Percentiles rank a stretch among this genome's conserved stretches.
Evolutionary conservation across 2,329 filamentous ascomycete species (phyloP).

Genomic region (Epichloe gansuensis): DNA sequence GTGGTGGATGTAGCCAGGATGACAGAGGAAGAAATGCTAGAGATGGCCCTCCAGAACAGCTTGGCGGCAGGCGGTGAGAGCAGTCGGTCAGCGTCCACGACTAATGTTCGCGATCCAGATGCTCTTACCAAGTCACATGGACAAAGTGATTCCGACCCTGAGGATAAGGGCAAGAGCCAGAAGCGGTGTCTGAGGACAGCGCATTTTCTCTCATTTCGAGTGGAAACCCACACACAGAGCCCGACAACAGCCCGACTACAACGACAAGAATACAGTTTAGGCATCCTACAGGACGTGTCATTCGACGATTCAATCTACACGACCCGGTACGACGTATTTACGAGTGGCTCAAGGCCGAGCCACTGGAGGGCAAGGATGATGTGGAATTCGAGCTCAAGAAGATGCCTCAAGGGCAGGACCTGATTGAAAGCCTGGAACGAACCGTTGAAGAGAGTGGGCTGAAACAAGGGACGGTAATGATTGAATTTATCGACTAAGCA

Average conservation of each 20-base stretch:
- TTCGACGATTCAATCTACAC: constrained; percentile 67
- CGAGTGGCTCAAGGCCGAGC: constrained; percentile 90
- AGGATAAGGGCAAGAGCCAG: constrained; percentile 33
- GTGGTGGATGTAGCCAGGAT: constrained; percentile 70
- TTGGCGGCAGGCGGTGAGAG: constrained; percentile 40
- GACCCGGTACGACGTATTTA: constrained; percentile 77
- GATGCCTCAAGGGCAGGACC: constrained; percentile 65
- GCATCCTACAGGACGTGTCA: constrained; percentile 71
- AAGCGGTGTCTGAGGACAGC: constrained; percentile 27
- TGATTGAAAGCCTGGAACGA: constrained; percentile 62
- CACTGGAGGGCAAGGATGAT: constrained; percentile 67
- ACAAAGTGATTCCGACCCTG: constrained; percentile 9
- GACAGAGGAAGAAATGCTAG: constrained; percentile 95
- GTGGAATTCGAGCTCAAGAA: constrained; percentile 77
- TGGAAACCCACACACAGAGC: constrained; percentile 65
- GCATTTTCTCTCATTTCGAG: constrained; percentile 62
- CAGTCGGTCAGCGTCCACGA: constrained; percentile 23
- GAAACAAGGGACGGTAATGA: constrained; percentile 90
- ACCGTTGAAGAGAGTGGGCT: constrained; percentile 72
- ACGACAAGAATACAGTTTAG: constrained; percentile 89
- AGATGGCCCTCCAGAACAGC: constrained; percentile 86
- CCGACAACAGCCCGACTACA: constrained; percentile 53
- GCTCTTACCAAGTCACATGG: constrained; percentile 60
- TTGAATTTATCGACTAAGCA: constrained; percentile 61
- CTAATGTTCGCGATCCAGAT: constrained; percentile 69